phyloP scores from a whole-genome alignment of 2,329 filamentous ascomycete genomes.

The Trichoderma endophyticum region DNA sequence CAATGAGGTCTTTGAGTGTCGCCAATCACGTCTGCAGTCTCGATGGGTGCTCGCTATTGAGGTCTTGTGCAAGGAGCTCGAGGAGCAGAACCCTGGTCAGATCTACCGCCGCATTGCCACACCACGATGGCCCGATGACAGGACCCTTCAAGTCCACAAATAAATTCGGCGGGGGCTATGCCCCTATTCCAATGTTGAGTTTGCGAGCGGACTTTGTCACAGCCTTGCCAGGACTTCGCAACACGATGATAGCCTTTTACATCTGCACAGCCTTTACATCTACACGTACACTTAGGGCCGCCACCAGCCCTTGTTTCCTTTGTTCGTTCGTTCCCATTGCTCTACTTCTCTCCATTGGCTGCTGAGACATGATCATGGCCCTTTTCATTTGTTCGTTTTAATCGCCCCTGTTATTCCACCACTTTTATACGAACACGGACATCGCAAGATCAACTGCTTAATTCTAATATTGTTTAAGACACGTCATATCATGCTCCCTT shows the following conservation, averaged over 20 bases:
- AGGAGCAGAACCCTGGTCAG: conserved; percentile 39
- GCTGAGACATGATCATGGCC: background rate
- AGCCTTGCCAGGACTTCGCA: background rate
- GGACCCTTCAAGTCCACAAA: background rate
- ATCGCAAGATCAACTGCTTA: background rate
- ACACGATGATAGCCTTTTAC: background rate
- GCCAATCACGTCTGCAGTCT: conserved; percentile 43
- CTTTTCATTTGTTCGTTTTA: background rate
- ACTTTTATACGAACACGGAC: background rate
- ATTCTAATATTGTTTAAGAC: background rate
- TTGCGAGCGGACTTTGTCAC: background rate
- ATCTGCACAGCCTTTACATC: background rate
- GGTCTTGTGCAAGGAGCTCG: conserved; percentile 52
- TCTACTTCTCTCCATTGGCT: background rate
- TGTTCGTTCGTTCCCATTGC: background rate
- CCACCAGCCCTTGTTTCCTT: background rate
- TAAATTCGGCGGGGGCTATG: background rate
- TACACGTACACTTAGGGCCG: background rate
- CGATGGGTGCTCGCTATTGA: conserved; percentile 54
- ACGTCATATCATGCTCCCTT: background rate
- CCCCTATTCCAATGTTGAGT: background rate
- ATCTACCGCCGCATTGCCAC: conserved; percentile 39
- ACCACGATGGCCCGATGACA: conserved; percentile 32
- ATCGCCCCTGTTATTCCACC: background rate
- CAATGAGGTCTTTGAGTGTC: conserved; percentile 42